Evolutionary conservation across 352 stramenopile species (phyloP).

Genomic region (Globisporangium canariense): DNA sequence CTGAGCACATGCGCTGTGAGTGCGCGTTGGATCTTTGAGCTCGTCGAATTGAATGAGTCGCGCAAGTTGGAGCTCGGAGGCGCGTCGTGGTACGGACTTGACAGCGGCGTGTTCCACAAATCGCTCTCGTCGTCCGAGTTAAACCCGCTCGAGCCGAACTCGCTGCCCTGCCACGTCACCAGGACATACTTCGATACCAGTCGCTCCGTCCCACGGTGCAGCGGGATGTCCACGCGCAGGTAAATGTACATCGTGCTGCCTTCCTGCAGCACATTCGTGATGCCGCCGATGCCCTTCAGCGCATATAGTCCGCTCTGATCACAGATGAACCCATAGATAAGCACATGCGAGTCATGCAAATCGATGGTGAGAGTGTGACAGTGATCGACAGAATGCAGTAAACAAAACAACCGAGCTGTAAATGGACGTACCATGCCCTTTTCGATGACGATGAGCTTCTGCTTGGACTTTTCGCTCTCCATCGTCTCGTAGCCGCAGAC

Average conservation of each 20-base stretch:
- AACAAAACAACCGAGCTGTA: neutral
- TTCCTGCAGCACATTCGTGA: slow-evolving; percentile 68
- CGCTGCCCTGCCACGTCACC: slow-evolving; percentile 77
- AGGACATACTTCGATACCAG: slow-evolving; percentile 88
- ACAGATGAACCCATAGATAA: neutral
- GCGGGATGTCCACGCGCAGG: slow-evolving; percentile 79
- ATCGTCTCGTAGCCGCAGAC: slow-evolving; percentile 76
- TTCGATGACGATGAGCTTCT: slow-evolving; percentile 76
- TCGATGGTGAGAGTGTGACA: neutral
- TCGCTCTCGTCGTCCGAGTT: slow-evolving; percentile 78
- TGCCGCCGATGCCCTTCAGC: slow-evolving; percentile 80
- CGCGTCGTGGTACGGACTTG: slow-evolving; percentile 27
- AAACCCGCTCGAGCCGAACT: slow-evolving; percentile 40
- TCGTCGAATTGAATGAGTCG: slow-evolving; percentile 48
- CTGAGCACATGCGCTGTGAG: slow-evolving; percentile 78
- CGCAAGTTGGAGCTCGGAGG: slow-evolving; percentile 23
- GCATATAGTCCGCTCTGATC: slow-evolving; percentile 72
- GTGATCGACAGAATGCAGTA: neutral
- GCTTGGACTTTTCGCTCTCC: slow-evolving; percentile 53
- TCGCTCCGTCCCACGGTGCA: slow-evolving; percentile 75
- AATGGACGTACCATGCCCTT: slow-evolving; percentile 78
- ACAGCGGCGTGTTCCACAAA: slow-evolving; percentile 37
- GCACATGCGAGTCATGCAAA: neutral
- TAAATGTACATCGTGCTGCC: slow-evolving; percentile 89
- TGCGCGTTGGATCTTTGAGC: slow-evolving; percentile 74